These are phyloP conservation scores for Trichoderma harzianum DNA, from an alignment of 2,329 filamentous ascomycete genomes.

Conservation along the genomic window DNA sequence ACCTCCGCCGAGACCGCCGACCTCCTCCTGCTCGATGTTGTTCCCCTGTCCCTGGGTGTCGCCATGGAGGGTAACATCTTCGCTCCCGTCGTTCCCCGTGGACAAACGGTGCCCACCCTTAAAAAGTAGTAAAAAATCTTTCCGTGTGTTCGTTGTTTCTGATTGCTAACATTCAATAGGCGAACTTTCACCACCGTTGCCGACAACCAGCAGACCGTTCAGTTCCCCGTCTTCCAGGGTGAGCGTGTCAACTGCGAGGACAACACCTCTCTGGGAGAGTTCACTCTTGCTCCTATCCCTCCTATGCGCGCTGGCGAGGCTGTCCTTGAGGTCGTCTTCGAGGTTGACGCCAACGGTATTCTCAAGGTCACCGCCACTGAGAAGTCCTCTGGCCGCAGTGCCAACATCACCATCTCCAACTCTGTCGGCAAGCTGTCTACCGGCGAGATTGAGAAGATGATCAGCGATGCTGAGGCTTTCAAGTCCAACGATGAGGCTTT, in stretches of 20 bases:
- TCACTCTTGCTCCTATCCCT: constrained; percentile 86
- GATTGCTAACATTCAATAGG: no score
- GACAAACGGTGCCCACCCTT: constrained; percentile 61
- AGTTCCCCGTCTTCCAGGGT: constrained; percentile 93
- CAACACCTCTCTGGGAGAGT: constrained; percentile 97
- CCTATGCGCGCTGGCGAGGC: constrained; percentile 92
- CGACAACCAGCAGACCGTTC: constrained; percentile 62
- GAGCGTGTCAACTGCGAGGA: constrained; percentile 98
- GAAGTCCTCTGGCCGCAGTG: constrained; percentile 95
- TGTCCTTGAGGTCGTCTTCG: constrained; percentile 96
- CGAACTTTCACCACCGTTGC: constrained; percentile 84
- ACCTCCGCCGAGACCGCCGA: constrained; percentile 92
- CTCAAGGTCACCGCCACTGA: constrained; percentile 99
- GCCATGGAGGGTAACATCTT: constrained; percentile 99
- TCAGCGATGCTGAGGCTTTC: constrained; percentile 96
- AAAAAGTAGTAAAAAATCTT: no score
- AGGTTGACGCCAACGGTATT: constrained; percentile 99
- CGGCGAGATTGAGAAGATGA: constrained; percentile 95
- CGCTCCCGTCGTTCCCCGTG: constrained; percentile 83
- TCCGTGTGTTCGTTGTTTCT: no score
- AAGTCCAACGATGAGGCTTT: constrained; percentile 97
- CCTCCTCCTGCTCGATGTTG: constrained; percentile 92
- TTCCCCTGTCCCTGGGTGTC: constrained; percentile 94
- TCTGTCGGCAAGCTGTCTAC: constrained; percentile 97
- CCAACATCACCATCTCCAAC: constrained; percentile 99